These are phyloP conservation scores for Sporothrix curviconia DNA, from an alignment of 2,329 filamentous ascomycete genomes.

Conservation along the genomic window DNA sequence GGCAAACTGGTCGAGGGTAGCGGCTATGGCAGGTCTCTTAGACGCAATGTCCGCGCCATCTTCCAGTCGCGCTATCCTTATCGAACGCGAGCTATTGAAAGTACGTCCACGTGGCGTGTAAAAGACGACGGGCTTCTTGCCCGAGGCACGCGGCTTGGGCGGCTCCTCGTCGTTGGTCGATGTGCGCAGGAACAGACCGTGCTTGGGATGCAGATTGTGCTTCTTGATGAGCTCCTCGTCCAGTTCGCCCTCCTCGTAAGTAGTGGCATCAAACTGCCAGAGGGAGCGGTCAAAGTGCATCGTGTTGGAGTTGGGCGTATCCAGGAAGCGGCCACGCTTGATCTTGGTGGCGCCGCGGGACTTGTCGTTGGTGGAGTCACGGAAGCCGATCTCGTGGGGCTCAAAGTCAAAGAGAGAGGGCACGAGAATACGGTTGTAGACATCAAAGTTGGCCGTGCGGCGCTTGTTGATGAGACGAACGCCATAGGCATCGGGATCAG, in stretches of 20 bases:
- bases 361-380: slow-evolving; percentile 51
- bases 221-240: slow-evolving; percentile 44
- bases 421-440: slow-evolving; percentile 49
- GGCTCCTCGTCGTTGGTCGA: slow-evolving; percentile 41
- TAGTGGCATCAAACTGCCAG: slow-evolving; percentile 46
- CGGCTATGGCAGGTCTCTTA: slow-evolving; percentile 19
- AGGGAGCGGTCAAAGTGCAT: slow-evolving; percentile 50
- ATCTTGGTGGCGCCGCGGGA: slow-evolving; percentile 46
- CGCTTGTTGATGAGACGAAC: slow-evolving; percentile 40
- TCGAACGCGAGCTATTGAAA: slow-evolving; percentile 41
- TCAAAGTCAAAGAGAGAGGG: slow-evolving; percentile 44
- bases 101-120: slow-evolving; percentile 42
- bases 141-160: slow-evolving; percentile 36
- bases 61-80: slow-evolving; percentile 25
- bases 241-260: slow-evolving; percentile 42
- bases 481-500: slow-evolving; percentile 46
- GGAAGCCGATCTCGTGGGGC: slow-evolving; percentile 52
- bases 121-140: slow-evolving; percentile 43
- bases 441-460: slow-evolving; percentile 31
- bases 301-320: slow-evolving; percentile 46
- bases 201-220: slow-evolving; percentile 45
- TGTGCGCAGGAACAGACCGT: slow-evolving; percentile 44
- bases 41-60: slow-evolving; percentile 8
- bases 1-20: slow-evolving; percentile 21
- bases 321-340: slow-evolving; percentile 47